Evolutionary conservation across 129 eudicot genomes (phyloP), one percentile per base, ranked within the genome.

Genomic region (Saposhnikovia divaricata): DNA sequence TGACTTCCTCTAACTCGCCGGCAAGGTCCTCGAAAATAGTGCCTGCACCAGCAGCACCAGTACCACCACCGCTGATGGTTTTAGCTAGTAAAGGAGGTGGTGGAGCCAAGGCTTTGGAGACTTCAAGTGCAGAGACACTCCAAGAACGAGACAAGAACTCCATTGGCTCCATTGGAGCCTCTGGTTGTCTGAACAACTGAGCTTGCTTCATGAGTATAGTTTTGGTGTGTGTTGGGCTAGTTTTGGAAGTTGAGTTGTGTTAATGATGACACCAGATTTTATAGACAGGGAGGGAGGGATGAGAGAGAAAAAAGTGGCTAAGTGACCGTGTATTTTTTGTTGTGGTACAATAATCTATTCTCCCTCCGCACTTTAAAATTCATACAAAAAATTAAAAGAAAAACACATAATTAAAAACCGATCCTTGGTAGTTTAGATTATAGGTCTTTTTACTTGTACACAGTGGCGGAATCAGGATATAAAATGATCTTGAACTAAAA

Each of bases 101-200:
- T 75, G 81, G 96, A 37, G 92, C 84, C 23, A 93, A 25, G 46
- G 96, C 90, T 88, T 94, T 94, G 55, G 97, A 90, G 63, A 94
- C 86, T 85, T 94, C 96, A 9, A 83, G 72, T 53, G 97, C 97
- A 28, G 98, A 94, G 39, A 89, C 78, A 68, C 98, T 95, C 98
- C 98, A 95, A 0, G 98, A 95, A 1, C 98, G 92, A n/a, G 98
- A 95, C 23, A 94, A 85, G 45, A 91, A 94, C 90, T 94, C 98
- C 98, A n/a, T n/a, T n/a, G n/a, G n/a, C n/a, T n/a, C n/a, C n/a
- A 78, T 83, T 7, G 98, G 96, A 34, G 97, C 86, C 72, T 94
- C 97, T 76, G 96, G 96, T 7, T 97, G 97, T 85, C 91, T 83
- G 87, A 87, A 93, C 69, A 61, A 0, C 74, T 78, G 74, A 78